phyloP scores from a whole-genome alignment of 106 monocot genomes.

The Hemerocallis citrina region DNA sequence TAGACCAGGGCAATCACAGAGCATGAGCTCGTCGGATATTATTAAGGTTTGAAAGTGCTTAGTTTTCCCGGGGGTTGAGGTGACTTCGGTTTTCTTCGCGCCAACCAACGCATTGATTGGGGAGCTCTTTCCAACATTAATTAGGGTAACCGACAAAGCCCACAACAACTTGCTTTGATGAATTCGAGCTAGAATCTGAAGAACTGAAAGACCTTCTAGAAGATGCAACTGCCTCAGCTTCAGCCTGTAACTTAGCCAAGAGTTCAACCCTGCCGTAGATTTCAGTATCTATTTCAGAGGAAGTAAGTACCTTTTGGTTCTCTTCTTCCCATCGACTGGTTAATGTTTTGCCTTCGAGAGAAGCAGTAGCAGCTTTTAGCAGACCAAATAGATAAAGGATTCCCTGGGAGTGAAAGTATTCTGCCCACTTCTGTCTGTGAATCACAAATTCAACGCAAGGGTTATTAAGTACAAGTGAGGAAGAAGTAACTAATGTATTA shows the following conservation, averaged over 20 bases:
- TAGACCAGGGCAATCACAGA: conserved; percentile 94
- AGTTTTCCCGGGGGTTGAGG: conserved; percentile 94
- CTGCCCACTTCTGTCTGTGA: conserved; percentile 77
- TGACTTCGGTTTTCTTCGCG: conserved; percentile 78
- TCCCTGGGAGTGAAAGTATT: conserved; percentile 59
- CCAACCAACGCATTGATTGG: conserved; percentile 95
- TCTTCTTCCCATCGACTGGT: conserved; percentile 22
- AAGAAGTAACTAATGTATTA: no score
- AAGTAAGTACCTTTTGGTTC: conserved; percentile 16
- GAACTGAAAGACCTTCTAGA: conserved; percentile 9
- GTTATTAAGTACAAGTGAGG: no score
- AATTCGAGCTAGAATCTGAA: conserved; percentile 14
- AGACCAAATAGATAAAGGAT: conserved; percentile 89
- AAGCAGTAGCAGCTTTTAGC: conserved; percentile 79
- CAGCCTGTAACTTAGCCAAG: conserved; percentile 62
- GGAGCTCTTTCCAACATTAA: conserved; percentile 95
- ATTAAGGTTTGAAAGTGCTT: conserved; percentile 97
- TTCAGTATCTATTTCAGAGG: conserved; percentile 40
- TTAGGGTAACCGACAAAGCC: conserved; percentile 98
- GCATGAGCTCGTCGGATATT: conserved; percentile 80
- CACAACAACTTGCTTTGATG: conserved; percentile 66
- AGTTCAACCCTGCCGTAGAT: conserved; percentile 75
- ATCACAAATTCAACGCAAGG: conserved; percentile 5
- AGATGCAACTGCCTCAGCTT: conserved; percentile 58
- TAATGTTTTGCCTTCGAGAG: conserved; percentile 56